A percentile compares a stretch with the other conserved stretches of the same genome.
Evolutionary conservation across 768 basidiomycete genomes (phyloP).

Genomic region (Macrocybe gigantea): DNA sequence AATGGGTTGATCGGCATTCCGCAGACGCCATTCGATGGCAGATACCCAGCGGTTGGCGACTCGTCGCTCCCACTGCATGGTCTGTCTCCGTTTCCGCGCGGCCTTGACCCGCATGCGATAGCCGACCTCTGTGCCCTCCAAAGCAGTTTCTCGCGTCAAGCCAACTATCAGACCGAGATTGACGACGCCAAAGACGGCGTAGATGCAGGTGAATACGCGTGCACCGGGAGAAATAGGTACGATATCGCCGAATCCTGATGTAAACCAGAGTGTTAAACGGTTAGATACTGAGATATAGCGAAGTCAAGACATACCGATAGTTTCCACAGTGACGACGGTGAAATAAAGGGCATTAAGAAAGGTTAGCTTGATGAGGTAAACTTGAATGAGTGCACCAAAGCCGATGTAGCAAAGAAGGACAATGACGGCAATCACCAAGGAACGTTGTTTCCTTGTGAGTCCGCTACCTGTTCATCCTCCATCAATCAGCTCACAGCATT

Average conservation of each 20-base stretch:
- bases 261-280: conserved; percentile 1
- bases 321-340: conserved; percentile 68
- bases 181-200: conserved; percentile 55
- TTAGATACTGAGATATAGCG: too few species aligned
- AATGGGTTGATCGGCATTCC: conserved; percentile 36
- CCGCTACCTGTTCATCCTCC: conserved; percentile 52
- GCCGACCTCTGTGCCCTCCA: conserved; percentile 66
- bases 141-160: conserved; percentile 61
- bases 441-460: conserved; percentile 72
- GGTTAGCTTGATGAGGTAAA: conserved; percentile 43
- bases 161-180: conserved; percentile 60
- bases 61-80: conserved; percentile 33
- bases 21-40: conserved; percentile 62
- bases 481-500: background rate
- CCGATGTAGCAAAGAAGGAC: conserved; percentile 68
- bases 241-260: conserved; percentile 72
- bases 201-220: conserved; percentile 56
- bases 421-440: conserved; percentile 76
- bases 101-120: conserved; percentile 50
- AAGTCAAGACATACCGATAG: conserved; percentile 33
- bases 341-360: conserved; percentile 81
- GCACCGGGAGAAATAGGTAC: conserved; percentile 41
- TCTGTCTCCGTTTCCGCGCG: conserved; percentile 40
- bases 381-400: conserved; percentile 58
- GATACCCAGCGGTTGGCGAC: conserved; percentile 51